These are phyloP conservation scores for Vinca minor DNA, from an alignment of 257 asterid species.

Conservation along the genomic window DNA sequence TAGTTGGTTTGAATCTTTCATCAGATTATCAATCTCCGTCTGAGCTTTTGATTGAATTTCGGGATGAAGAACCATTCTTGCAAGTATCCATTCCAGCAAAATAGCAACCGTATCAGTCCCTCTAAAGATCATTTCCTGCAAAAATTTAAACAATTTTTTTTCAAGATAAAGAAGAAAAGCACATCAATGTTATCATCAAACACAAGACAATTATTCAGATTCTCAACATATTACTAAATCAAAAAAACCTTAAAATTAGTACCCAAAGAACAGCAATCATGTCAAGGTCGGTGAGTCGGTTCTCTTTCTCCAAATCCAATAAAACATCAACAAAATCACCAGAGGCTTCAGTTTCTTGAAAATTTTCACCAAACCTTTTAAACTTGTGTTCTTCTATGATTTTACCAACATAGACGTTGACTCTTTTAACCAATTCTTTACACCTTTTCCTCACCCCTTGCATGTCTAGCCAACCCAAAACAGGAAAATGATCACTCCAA, in stretches of 20 bases:
- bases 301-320: conserved; percentile 59
- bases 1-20: too few relatives aligned
- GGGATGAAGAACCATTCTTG: conserved; percentile 78
- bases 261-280: conserved; percentile 89
- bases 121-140: conserved; percentile 77
- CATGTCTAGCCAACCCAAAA: conserved; percentile 57
- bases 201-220: conserved; percentile 38
- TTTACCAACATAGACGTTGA: conserved; percentile 45
- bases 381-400: conserved; percentile 53
- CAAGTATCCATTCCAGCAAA: conserved; percentile 79
- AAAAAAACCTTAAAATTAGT: conserved; percentile 22
- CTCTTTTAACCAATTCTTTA: conserved; percentile 32
- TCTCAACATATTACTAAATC: conserved; percentile 27
- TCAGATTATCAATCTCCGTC: conserved; percentile 37
- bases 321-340: conserved; percentile 68
- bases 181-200: conserved; percentile 25
- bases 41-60: conserved; percentile 62
- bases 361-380: conserved; percentile 19
- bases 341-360: conserved; percentile 17
- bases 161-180: neutral
- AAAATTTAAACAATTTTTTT: too few relatives aligned
- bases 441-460: conserved; percentile 68
- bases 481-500: conserved; percentile 76
- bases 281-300: conserved; percentile 48
- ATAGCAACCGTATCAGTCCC: conserved; percentile 80